Evolutionary conservation across 768 basidiomycete species (phyloP).

Genomic region (Roridomyces roridus): DNA sequence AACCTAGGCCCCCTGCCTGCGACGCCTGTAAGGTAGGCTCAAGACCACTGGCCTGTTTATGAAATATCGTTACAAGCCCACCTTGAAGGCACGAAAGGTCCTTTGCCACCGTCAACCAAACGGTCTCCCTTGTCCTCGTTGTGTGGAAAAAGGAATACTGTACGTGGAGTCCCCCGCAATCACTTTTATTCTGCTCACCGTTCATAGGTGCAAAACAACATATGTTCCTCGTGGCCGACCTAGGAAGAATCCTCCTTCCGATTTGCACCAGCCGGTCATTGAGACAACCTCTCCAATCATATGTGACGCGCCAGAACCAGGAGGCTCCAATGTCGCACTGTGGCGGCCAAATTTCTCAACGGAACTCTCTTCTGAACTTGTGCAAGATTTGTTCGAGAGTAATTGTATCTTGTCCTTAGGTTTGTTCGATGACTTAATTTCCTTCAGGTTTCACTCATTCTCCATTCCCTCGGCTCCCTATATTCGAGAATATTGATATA

Average conservation of each 20-base stretch:
- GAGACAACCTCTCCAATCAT: no score
- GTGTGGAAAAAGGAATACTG: constrained; percentile 14
- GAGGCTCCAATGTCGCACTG: no score
- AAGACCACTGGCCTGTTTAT: constrained; percentile 10
- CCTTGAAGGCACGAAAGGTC: constrained; percentile 15
- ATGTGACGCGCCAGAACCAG: no score
- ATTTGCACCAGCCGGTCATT: no score
- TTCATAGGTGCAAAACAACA: constrained; percentile 18
- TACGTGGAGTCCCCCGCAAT: background rate
- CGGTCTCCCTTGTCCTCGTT: constrained; percentile 14
- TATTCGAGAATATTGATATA: background rate
- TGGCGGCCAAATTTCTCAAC: no score
- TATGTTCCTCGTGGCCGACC: constrained; percentile 11
- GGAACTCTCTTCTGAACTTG: no score
- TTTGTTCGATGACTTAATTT: no score
- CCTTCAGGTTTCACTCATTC: background rate
- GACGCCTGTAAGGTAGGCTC: no score
- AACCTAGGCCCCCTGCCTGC: no score
- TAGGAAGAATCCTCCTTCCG: background rate
- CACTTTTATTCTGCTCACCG: background rate
- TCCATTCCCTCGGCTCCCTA: background rate
- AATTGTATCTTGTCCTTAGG: no score
- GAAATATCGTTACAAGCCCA: no score
- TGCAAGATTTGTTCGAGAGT: no score
- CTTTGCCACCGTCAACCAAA: constrained; percentile 10